Conservation (phyloP, 2,329 filamentous ascomycete species). For the Colletotrichum scovillei region DNA sequence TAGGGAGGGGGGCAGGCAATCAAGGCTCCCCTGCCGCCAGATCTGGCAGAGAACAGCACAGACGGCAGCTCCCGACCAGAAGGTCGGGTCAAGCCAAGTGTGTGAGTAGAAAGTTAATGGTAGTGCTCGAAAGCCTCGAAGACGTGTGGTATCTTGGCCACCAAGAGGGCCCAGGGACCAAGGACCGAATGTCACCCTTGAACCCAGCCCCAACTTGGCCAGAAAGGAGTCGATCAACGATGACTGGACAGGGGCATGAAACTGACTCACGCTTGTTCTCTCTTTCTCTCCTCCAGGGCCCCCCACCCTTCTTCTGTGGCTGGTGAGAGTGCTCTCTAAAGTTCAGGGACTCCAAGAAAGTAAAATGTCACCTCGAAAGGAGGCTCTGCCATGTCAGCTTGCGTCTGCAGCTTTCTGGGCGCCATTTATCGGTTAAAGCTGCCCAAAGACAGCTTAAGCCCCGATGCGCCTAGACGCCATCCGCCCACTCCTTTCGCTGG, state of each 20-base stretch:
- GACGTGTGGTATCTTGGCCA: background rate
- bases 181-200: background rate
- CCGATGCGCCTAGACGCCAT: background rate
- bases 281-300: background rate
- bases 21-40: slow-evolving; percentile 12
- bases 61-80: slow-evolving; percentile 31
- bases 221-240: slow-evolving; percentile 9
- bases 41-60: slow-evolving; percentile 11
- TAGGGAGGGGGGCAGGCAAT: background rate
- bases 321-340: background rate
- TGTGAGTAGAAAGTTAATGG: background rate
- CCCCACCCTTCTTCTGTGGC: slow-evolving; percentile 9
- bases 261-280: slow-evolving; percentile 1
- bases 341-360: background rate
- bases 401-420: slow-evolving; percentile 11
- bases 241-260: slow-evolving; percentile 10
- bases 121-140: background rate
- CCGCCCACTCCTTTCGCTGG: background rate
- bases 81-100: slow-evolving; percentile 14
- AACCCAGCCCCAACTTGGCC: background rate
- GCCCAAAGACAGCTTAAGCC: background rate
- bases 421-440: slow-evolving; percentile 32
- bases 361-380: background rate
- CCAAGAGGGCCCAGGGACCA: background rate
- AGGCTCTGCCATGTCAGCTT: slow-evolving; percentile 18